Evolutionary conservation across 306 rosid genomes (phyloP).

Genomic region (Lithocarpus polystachyus): DNA sequence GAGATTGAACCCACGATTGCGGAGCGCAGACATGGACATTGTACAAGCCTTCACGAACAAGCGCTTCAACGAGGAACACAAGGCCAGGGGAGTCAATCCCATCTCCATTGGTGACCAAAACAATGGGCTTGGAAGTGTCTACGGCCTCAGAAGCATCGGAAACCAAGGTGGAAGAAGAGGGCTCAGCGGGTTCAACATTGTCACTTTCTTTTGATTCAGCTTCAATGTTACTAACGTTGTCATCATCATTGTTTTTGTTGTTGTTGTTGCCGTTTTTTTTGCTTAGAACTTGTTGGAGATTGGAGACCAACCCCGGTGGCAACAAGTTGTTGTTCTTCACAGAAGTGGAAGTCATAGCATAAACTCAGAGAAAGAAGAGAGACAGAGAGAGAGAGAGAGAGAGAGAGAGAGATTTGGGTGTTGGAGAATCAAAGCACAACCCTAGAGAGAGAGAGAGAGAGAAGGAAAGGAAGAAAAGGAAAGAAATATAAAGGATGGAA

Average conservation of each 20-base stretch:
- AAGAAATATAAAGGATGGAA: constrained; percentile 7
- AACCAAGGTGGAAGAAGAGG: constrained; percentile 40
- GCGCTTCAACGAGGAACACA: constrained; percentile 69
- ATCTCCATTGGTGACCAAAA: constrained; percentile 68
- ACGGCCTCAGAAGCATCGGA: constrained; percentile 22
- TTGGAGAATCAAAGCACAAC: constrained; percentile 49
- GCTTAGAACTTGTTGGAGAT: constrained; percentile 69
- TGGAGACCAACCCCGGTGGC: constrained; percentile 93
- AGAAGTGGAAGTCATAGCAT: constrained; percentile 47
- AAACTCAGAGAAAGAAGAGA: not conserved
- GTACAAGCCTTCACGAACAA: constrained; percentile 65
- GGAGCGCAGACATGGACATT: constrained; percentile 96
- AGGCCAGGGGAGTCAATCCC: constrained; percentile 87
- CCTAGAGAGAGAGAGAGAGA: constrained; percentile 45
- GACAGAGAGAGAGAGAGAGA: not conserved
- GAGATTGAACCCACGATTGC: constrained; percentile 72
- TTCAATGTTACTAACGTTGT: not conserved
- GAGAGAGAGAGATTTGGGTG: constrained; percentile 2
- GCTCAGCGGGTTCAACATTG: constrained; percentile 28
- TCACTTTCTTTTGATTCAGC: constrained; percentile 15
- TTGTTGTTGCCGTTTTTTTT: constrained; percentile 25
- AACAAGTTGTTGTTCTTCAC: constrained; percentile 49
- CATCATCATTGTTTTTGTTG: too few relatives aligned
- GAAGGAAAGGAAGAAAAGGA: constrained; percentile 3
- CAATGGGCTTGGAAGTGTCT: constrained; percentile 56